Evolutionary conservation across 192 early-diverging fungal species (phyloP).

Genomic region (Thamnidium elegans): DNA sequence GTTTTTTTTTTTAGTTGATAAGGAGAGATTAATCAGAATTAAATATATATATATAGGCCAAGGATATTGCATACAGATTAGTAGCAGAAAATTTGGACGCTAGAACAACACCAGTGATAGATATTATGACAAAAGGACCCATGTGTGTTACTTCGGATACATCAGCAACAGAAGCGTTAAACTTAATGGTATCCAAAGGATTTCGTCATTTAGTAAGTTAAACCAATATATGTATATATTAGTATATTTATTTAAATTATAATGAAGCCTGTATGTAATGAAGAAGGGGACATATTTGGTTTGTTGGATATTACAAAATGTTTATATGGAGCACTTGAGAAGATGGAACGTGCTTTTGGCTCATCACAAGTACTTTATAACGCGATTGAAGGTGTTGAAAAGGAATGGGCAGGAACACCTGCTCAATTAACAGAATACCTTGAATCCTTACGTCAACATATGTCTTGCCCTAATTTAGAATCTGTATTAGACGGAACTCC

Average conservation of each 20-base stretch:
- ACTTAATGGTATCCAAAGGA: slow-evolving; percentile 74
- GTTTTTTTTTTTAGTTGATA: too few relatives aligned
- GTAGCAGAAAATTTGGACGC: slow-evolving; percentile 73
- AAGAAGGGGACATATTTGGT: slow-evolving; percentile 78
- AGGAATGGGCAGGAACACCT: slow-evolving; percentile 64
- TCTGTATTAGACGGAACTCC: slow-evolving; percentile 66
- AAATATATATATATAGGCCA: slow-evolving; percentile 45
- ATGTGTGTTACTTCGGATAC: slow-evolving; percentile 79
- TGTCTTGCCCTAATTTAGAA: slow-evolving; percentile 87
- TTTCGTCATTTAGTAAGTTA: slow-evolving; percentile 67
- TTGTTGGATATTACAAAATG: slow-evolving; percentile 81
- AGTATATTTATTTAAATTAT: not conserved
- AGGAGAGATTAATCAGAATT: not conserved
- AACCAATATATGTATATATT: not conserved
- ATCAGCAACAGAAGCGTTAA: slow-evolving; percentile 72
- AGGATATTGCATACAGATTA: slow-evolving; percentile 84
- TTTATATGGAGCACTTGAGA: slow-evolving; percentile 77
- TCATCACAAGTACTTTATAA: slow-evolving; percentile 75
- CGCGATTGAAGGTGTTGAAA: slow-evolving; percentile 75
- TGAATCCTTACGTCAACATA: slow-evolving; percentile 67
- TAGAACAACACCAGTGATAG: slow-evolving; percentile 56
- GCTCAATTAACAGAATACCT: slow-evolving; percentile 65
- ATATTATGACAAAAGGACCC: slow-evolving; percentile 82
- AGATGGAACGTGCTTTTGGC: slow-evolving; percentile 76
- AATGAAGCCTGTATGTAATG: slow-evolving; percentile 61